Evolutionary conservation across 345 rosid species (phyloP), one percentile per base, ranked within the genome.

Genomic region (Aquilaria malaccensis): DNA sequence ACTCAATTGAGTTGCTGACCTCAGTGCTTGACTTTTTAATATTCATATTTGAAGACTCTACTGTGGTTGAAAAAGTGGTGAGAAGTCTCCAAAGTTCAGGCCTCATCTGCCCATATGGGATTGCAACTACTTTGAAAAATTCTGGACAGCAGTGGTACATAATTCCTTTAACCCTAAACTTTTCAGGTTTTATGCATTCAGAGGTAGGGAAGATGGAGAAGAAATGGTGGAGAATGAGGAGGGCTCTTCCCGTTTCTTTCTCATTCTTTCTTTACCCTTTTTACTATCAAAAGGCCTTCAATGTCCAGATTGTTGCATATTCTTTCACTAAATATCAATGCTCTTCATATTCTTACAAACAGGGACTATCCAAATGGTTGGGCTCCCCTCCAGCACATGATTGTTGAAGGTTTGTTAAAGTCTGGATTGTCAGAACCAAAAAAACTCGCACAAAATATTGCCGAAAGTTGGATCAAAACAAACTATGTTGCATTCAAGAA

Each of bases 301-400:
- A 22, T 22, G 22, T 22, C 22, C 22, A 22, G 22, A 37, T 37
- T 37, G 7, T 37, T 37, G 43, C 43, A 37, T 55, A 30, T 31
- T 13, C 41, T 58, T 48, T 30, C 43, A 49, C 10, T 11, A 10
- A 30, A 43, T 29, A 29, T 3, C 7, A 58, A 33, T 11, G 29
- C 9, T 14, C 29, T 29, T 61, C 11, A 51, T 30, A 60, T 13
- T 48, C 52, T n/a, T 31, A 29, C 51, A 31, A 63, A 56, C 75
- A 94, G 97, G 97, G 99, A 94, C 72, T 86, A 59, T 70, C 97
- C 96, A 12, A 94, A 88, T 32, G 97, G 97, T 50, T 94, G 97
- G 99, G 84, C 97, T 1, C 96, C 99, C 6, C 74, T 84, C 33
- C 96, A 94, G 53, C 97, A 84, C 59, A 67, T 82, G 80, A 83